phyloP scores from a whole-genome alignment of 108 stramenopile species.

The Pseudonitzschia multiseries region DNA sequence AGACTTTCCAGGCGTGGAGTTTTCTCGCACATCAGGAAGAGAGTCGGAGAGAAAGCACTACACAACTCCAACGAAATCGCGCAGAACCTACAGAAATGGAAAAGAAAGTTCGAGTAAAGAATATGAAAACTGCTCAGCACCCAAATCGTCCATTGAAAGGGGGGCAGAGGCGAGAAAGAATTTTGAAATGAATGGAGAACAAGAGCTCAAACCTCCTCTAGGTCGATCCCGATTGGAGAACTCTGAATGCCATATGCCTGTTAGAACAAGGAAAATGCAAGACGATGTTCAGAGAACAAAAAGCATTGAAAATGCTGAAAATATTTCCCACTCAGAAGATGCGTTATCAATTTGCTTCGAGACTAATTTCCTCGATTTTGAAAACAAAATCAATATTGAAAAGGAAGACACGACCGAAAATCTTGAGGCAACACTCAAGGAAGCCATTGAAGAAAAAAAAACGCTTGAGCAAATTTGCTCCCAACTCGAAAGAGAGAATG shows the following conservation, averaged over 20 bases:
- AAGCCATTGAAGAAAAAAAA: constrained; percentile 23
- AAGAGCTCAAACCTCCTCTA: constrained; percentile 14
- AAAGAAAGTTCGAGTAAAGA: neutral
- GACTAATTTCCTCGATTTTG: neutral
- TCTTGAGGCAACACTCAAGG: constrained; percentile 17
- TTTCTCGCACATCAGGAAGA: neutral
- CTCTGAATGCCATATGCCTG: neutral
- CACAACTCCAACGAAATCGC: neutral
- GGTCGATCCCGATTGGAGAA: constrained; percentile 6
- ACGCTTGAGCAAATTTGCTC: constrained; percentile 18
- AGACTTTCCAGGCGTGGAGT: constrained; percentile 3
- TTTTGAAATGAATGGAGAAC: neutral
- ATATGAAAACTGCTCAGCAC: neutral
- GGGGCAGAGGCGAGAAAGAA: neutral
- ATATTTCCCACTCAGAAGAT: neutral
- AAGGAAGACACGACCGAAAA: constrained; percentile 1
- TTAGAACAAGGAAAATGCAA: neutral
- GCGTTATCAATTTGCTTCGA: neutral
- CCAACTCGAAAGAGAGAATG: constrained; percentile 33
- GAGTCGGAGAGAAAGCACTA: neutral
- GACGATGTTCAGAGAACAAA: neutral
- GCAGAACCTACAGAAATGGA: neutral
- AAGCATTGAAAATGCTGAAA: neutral
- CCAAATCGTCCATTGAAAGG: neutral
- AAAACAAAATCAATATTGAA: neutral